phyloP scores from a whole-genome alignment of 306 rosid species.

The Rubus parviflorus region DNA sequence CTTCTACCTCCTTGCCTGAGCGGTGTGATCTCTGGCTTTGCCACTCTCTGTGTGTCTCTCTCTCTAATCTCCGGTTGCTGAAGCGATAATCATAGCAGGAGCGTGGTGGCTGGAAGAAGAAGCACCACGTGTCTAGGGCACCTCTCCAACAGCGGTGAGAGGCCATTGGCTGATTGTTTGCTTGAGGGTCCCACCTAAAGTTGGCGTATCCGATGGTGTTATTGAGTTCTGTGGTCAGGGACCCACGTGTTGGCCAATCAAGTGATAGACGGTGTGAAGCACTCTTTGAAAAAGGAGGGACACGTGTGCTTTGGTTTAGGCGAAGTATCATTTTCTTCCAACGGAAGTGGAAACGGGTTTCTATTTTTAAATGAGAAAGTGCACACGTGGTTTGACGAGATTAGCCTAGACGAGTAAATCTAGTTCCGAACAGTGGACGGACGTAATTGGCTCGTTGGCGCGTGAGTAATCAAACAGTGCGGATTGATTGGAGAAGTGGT shows the following conservation, averaged over 20 bases:
- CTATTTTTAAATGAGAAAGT: conserved; percentile 31
- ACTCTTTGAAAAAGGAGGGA: conserved; percentile 36
- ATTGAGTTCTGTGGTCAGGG: conserved; percentile 34
- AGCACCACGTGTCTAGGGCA: conserved; percentile 75
- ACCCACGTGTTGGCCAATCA: conserved; percentile 36
- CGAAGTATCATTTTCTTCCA: conserved; percentile 47
- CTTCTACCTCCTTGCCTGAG: background rate
- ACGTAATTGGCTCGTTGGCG: background rate
- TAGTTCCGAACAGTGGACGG: background rate
- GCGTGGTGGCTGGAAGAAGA: conserved; percentile 54
- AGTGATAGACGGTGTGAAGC: conserved; percentile 23
- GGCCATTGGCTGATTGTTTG: conserved; percentile 37
- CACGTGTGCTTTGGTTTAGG: conserved; percentile 54
- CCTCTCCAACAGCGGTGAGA: conserved; percentile 18
- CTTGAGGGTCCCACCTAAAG: conserved; percentile 18
- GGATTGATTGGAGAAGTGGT: background rate
- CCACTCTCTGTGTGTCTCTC: conserved; percentile 12
- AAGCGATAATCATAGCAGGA: conserved; percentile 63
- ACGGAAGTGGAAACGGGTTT: conserved; percentile 32
- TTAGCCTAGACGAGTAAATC: conserved; percentile 27
- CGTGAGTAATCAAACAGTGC: background rate
- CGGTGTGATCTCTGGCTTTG: background rate
- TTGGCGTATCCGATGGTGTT: conserved; percentile 43
- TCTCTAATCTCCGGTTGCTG: conserved; percentile 31
- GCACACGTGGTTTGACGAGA: conserved; percentile 39